These are phyloP conservation scores for Exsudoporus floridanus DNA, from an alignment of 1,284 basidiomycete species.

Conservation along the genomic window DNA sequence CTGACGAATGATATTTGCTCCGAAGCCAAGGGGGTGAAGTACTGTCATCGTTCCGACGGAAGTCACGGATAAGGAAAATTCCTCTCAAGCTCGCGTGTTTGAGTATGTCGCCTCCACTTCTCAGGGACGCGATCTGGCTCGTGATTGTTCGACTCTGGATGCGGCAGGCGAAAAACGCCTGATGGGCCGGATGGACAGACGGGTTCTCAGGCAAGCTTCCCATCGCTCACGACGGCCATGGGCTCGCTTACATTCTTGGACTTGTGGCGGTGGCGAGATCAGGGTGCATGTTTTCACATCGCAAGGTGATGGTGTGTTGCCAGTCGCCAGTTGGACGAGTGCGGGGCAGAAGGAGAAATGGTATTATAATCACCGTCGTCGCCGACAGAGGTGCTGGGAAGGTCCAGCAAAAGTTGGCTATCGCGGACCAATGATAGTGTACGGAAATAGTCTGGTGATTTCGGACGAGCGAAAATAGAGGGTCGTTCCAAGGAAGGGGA, in stretches of 20 bases:
- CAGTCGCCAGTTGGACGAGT: neutral
- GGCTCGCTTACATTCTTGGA: neutral
- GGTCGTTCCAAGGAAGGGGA: slow-evolving; percentile 12
- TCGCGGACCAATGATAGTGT: slow-evolving; percentile 12
- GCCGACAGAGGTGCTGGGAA: neutral
- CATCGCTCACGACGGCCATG: slow-evolving; percentile 11
- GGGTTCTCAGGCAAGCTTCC: slow-evolving; percentile 10
- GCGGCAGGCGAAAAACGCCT: neutral
- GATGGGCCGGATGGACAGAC: neutral
- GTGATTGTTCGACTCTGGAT: slow-evolving; percentile 20
- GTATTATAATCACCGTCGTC: neutral
- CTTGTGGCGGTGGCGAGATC: neutral
- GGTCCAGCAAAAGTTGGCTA: neutral
- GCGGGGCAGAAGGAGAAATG: neutral
- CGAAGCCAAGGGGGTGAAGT: neutral
- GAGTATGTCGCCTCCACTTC: neutral
- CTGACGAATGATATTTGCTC: neutral
- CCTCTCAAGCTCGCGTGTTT: neutral
- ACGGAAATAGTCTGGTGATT: slow-evolving; percentile 16
- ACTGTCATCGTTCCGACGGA: slow-evolving; percentile 20
- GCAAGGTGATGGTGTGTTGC: neutral
- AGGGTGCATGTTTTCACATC: neutral
- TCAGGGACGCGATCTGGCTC: slow-evolving; percentile 5
- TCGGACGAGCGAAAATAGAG: slow-evolving; percentile 18
- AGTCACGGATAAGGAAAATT: neutral